Evolutionary conservation across 176 grass and related monocot genomes (phyloP).

Genomic region (Dactylis glomerata): DNA sequence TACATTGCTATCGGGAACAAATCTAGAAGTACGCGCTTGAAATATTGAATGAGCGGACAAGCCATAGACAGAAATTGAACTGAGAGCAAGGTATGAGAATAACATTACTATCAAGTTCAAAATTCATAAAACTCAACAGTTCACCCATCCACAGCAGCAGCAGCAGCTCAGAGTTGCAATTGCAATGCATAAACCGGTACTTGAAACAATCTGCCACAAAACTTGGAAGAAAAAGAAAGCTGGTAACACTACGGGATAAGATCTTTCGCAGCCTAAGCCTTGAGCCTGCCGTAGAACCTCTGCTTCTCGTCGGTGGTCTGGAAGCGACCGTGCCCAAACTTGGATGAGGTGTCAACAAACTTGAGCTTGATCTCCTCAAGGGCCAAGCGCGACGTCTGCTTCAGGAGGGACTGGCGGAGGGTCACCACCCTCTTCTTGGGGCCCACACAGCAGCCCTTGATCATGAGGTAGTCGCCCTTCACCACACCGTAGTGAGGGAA

Average conservation of each 20-base stretch:
- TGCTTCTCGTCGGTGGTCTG: conserved; percentile 93
- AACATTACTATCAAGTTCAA: not conserved
- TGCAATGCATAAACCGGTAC: conserved; percentile 23
- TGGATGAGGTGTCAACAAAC: conserved; percentile 94
- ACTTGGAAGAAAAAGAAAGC: not conserved
- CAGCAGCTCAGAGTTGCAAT: conserved; percentile 28
- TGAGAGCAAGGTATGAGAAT: not conserved
- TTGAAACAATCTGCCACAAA: conserved; percentile 32
- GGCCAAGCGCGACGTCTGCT: conserved; percentile 82
- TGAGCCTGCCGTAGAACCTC: conserved; percentile 66
- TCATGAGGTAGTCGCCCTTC: conserved; percentile 89
- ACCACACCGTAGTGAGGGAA: conserved; percentile 92
- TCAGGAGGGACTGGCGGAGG: conserved; percentile 83
- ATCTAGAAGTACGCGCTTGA: no score
- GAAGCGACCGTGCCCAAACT: conserved; percentile 93
- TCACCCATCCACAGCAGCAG: not conserved
- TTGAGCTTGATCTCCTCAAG: conserved; percentile 96
- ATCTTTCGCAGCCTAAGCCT: conserved; percentile 30
- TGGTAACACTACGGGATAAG: not conserved
- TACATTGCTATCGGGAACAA: no score
- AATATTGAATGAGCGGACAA: not conserved
- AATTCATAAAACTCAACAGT: conserved; percentile 14
- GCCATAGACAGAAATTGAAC: not conserved
- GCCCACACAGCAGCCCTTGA: conserved; percentile 86
- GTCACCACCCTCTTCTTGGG: conserved; percentile 97